Evolutionary conservation across 2,329 filamentous ascomycete species (phyloP).

Genomic region (Periconia sp.): DNA sequence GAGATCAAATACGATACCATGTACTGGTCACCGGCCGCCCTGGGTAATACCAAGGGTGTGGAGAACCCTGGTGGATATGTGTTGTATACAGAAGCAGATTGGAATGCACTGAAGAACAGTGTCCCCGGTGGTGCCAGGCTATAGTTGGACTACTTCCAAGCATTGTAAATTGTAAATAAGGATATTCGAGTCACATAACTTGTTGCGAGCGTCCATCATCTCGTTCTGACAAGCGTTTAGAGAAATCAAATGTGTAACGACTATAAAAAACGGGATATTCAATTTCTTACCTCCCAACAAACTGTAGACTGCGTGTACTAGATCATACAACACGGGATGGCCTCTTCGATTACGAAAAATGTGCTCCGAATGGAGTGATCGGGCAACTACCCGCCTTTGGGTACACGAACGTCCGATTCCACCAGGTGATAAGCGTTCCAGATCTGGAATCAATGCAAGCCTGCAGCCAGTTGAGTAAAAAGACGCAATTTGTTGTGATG

Average conservation of each 20-base stretch:
- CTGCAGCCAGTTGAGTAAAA: no score
- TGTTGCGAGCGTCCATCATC: background rate
- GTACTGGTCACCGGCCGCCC: constrained; percentile 50
- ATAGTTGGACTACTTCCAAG: constrained; percentile 21
- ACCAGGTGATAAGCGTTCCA: no score
- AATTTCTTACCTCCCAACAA: no score
- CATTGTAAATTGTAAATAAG: background rate
- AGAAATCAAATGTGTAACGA: background rate
- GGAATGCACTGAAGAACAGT: constrained; percentile 54
- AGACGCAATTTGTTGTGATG: no score
- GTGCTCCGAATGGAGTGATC: no score
- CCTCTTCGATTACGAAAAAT: no score
- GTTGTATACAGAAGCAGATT: constrained; percentile 61
- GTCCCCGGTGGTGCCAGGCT: constrained; percentile 44
- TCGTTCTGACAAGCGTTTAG: background rate
- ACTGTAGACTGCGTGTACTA: no score
- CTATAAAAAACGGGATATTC: background rate
- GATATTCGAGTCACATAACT: background rate
- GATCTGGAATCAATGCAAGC: no score
- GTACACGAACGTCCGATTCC: no score
- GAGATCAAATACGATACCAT: constrained; percentile 47
- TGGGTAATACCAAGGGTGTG: constrained; percentile 34
- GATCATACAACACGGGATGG: no score
- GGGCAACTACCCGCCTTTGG: no score
- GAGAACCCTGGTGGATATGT: constrained; percentile 55